Percentiles rank a stretch among this genome's conserved stretches.
Evolutionary conservation across 495 filamentous ascomycete genomes (phyloP).

Genomic region (Letharia lupina): DNA sequence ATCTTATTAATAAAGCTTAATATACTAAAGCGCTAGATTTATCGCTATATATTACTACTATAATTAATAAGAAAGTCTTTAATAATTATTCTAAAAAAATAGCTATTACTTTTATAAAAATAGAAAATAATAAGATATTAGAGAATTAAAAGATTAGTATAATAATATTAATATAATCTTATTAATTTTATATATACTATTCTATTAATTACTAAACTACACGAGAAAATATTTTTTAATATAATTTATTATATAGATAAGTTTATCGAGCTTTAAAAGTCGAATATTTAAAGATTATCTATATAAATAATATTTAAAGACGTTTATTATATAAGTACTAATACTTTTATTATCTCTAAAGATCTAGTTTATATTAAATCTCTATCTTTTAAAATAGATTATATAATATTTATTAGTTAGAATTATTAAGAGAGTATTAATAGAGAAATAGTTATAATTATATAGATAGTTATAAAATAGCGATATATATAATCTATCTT

Average conservation of each 20-base stretch:
- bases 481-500: background rate
- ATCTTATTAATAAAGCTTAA: too few relatives aligned
- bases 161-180: slow-evolving; percentile 13
- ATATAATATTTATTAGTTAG: background rate
- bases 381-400: background rate
- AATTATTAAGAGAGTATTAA: background rate
- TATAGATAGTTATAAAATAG: background rate
- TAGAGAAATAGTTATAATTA: background rate
- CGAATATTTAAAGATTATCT: background rate
- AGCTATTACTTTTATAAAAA: background rate
- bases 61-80: too few relatives aligned
- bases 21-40: too few relatives aligned
- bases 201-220: background rate
- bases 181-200: slow-evolving; percentile 20
- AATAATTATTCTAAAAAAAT: too few relatives aligned
- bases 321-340: background rate
- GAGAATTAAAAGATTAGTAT: slow-evolving; percentile 14
- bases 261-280: background rate
- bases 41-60: too few relatives aligned
- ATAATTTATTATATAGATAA: slow-evolving; percentile 2
- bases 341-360: background rate
- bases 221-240: background rate
- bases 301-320: slow-evolving; percentile 6
- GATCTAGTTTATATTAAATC: background rate
- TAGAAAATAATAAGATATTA: background rate